Evolutionary conservation across 768 basidiomycete species (phyloP).

Genomic region (Collybia nuda): DNA sequence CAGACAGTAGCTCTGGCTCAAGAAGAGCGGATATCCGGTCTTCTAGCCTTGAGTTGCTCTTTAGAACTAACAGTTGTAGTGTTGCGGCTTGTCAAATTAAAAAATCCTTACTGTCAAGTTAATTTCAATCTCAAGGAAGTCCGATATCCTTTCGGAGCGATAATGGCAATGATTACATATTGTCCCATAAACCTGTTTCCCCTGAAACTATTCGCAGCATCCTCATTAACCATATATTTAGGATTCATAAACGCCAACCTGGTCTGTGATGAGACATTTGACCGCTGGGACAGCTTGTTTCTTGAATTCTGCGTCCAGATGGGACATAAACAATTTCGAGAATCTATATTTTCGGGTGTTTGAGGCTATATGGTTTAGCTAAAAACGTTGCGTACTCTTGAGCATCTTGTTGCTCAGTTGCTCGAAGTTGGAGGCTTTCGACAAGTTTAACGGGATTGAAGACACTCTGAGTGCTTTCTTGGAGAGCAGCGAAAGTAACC

Average conservation of each 20-base stretch:
- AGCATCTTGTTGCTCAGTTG: conserved; percentile 93
- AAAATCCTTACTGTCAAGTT: conserved; percentile 65
- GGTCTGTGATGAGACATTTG: conserved; percentile 68
- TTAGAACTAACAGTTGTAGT: neutral
- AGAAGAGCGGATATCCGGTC: conserved; percentile 68
- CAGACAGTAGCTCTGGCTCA: conserved; percentile 69
- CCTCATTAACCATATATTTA: neutral
- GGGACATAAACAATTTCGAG: conserved; percentile 91
- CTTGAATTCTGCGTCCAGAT: conserved; percentile 84
- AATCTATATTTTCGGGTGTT: conserved; percentile 50
- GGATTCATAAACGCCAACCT: conserved; percentile 38
- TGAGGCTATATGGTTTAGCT: neutral
- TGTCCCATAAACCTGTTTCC: conserved; percentile 79
- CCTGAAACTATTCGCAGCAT: conserved; percentile 71
- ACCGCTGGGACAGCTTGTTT: conserved; percentile 69
- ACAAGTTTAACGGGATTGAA: conserved; percentile 87
- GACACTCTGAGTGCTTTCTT: conserved; percentile 63
- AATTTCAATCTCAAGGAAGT: conserved; percentile 88
- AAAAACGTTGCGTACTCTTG: conserved; percentile 67
- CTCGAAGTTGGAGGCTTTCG: conserved; percentile 77
- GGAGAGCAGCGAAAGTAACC: conserved; percentile 82
- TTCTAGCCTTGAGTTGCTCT: conserved; percentile 76
- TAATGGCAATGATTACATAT: conserved; percentile 69
- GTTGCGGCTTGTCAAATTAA: neutral
- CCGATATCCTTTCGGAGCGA: conserved; percentile 64